These are phyloP conservation scores for Zopfochytrium polystomum DNA, from an alignment of 371 early-diverging fungal genomes.

Conservation along the genomic window DNA sequence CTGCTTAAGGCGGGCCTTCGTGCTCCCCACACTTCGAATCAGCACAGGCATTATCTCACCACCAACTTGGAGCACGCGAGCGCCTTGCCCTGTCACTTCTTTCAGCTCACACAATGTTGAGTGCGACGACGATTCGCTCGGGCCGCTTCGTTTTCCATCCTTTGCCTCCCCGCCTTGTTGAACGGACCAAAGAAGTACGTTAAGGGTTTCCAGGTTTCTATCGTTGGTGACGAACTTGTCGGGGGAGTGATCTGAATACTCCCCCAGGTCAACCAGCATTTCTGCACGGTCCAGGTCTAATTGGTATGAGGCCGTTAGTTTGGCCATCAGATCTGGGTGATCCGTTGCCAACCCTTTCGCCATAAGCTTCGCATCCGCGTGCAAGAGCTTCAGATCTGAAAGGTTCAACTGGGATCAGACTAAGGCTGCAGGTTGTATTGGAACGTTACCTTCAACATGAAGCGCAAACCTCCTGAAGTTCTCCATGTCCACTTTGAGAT, in stretches of 20 bases:
- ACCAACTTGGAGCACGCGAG: slow-evolving; percentile 21
- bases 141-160: too few species aligned
- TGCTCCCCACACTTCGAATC: slow-evolving; percentile 19
- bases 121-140: not conserved
- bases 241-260: slow-evolving; percentile 21
- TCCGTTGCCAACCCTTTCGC: slow-evolving; percentile 18
- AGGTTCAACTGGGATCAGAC: not conserved
- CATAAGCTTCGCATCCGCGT: slow-evolving; percentile 25
- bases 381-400: slow-evolving; percentile 29
- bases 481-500: slow-evolving; percentile 20
- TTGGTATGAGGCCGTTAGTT: slow-evolving; percentile 11
- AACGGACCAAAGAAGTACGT: slow-evolving; percentile 14
- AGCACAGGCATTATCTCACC: slow-evolving; percentile 25
- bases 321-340: not conserved
- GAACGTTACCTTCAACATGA: slow-evolving; percentile 34
- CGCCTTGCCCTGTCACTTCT: too few species aligned
- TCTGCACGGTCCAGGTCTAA: slow-evolving; percentile 14
- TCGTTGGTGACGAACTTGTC: slow-evolving; percentile 12
- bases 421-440: not conserved
- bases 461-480: slow-evolving; percentile 34
- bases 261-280: slow-evolving; percentile 32
- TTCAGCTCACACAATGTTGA: too few species aligned
- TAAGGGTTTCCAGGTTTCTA: slow-evolving; percentile 18
- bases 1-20: slow-evolving; percentile 22
- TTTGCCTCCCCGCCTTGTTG: too few species aligned